These are phyloP conservation scores for Penicillium paxilli DNA, from an alignment of 495 filamentous ascomycete species.

Conservation along the genomic window DNA sequence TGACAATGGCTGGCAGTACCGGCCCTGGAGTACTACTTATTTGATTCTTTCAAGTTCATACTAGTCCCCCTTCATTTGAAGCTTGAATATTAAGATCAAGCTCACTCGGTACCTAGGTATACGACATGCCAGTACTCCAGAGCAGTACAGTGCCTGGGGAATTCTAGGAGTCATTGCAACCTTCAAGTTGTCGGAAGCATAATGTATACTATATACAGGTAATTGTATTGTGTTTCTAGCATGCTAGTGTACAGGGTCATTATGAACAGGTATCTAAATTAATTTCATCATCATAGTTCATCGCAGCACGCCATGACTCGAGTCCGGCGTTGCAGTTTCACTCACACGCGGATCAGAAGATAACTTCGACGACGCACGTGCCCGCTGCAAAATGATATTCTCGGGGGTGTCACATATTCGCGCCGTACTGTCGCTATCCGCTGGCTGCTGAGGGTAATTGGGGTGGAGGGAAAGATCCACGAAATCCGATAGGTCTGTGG, in stretches of 20 bases:
- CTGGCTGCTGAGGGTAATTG: constrained; percentile 1
- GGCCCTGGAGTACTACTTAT: too few species aligned
- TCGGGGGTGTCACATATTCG: constrained; percentile 7
- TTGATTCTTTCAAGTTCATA: too few species aligned
- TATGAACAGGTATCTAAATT: constrained; percentile 1
- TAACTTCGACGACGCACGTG: constrained; percentile 13
- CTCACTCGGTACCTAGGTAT: too few species aligned
- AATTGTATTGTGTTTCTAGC: not conserved
- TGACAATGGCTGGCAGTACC: too few species aligned
- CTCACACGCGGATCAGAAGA: constrained; percentile 12
- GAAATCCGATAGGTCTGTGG: constrained; percentile 30
- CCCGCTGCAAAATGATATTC: not conserved
- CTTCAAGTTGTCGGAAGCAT: too few species aligned
- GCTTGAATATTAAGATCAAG: too few species aligned
- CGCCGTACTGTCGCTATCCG: constrained; percentile 21
- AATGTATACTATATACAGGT: not conserved
- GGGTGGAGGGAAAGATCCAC: constrained; percentile 27
- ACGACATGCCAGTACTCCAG: too few species aligned
- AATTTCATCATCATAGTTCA: constrained; percentile 10
- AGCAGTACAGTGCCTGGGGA: too few species aligned
- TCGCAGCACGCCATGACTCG: constrained; percentile 3
- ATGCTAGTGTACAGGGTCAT: constrained; percentile 4
- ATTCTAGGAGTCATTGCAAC: too few species aligned
- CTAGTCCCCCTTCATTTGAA: too few species aligned
- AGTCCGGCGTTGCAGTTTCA: constrained; percentile 6